Evolutionary conservation across 2,329 filamentous ascomycete species (phyloP).

Genomic region (Neopestalotiopsis rosae): DNA sequence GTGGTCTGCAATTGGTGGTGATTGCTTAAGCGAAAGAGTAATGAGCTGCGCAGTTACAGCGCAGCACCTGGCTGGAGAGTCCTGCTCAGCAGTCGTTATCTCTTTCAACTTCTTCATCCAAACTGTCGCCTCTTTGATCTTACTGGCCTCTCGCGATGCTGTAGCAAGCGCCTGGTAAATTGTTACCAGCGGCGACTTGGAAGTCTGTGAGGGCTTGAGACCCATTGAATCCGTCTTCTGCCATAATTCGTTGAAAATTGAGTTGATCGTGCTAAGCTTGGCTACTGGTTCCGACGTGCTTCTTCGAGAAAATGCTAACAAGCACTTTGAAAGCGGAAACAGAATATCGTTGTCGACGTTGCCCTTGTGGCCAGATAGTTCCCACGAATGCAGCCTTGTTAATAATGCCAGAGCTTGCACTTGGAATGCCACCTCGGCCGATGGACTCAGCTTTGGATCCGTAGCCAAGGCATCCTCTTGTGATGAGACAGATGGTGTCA

Average conservation of each 20-base stretch:
- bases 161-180: constrained; percentile 61
- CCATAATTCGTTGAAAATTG: constrained; percentile 43
- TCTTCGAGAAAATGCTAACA: constrained; percentile 65
- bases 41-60: constrained; percentile 61
- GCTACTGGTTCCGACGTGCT: constrained; percentile 38
- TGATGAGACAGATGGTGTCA: constrained; percentile 70
- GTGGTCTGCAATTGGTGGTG: constrained; percentile 43
- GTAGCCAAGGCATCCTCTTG: constrained; percentile 63
- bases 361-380: constrained; percentile 61
- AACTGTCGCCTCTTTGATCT: constrained; percentile 55
- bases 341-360: constrained; percentile 68
- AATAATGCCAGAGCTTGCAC: constrained; percentile 69
- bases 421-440: constrained; percentile 62
- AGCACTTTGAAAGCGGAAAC: constrained; percentile 67
- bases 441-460: constrained; percentile 59
- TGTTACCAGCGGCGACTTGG: constrained; percentile 48
- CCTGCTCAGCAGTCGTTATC: constrained; percentile 42
- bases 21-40: constrained; percentile 56
- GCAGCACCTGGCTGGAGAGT: constrained; percentile 56
- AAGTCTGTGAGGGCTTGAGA: constrained; percentile 40
- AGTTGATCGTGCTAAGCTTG: constrained; percentile 46
- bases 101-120: constrained; percentile 58
- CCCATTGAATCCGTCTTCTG: constrained; percentile 42
- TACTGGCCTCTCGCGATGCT: constrained; percentile 50
- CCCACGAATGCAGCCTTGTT: constrained; percentile 70